Evolutionary conservation across 495 filamentous ascomycete genomes (phyloP), one percentile per base, ranked within the genome.

Genomic region (Tuber melanosporum): DNA sequence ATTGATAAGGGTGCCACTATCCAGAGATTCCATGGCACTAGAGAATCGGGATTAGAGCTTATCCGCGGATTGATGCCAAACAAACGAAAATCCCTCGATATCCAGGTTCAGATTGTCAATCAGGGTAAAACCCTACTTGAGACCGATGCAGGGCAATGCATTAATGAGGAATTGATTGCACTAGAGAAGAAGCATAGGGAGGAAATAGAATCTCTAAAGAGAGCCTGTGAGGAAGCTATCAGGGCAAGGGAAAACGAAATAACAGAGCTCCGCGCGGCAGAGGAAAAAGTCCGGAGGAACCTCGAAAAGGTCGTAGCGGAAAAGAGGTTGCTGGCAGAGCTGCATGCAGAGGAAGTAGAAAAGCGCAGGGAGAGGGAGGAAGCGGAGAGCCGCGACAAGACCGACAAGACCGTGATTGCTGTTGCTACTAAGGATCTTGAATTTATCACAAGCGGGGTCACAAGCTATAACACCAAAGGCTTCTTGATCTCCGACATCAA

Each of bases 21-120:
- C 39, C 45, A 77, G 32, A 83, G 82, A 15, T 75, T 85, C 44
- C 72, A 76, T 71, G 83, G 84, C 9, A 78, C 81, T 71, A 81
- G 71, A 17, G 77, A 82, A 49, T 86, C 84, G 0, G 83, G 84
- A 49, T 83, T 75, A 22, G 75, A 79, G 4, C 78, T 86, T 41
- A 78, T 85, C n/a, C 69, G 47, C 71, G 72, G 43, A 10, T 77
- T 77, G 49, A 76, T 66, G 74, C 36, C 41, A 32, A 22, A 42
- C 42, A 72, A 79, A 73, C 52, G 43, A 10, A 79, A 81, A 22
- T 76, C 80, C 70, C 78, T 85, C 22, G 81, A 83, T 71, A 82
- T 87, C 26, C 86, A 87, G 74, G 77, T 83, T 47, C 84, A 86
- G 76, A 81, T 87, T 49, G 84, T 84, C 9, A n/a, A n/a, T n/a